These are phyloP conservation scores for Solioccasus polychromus DNA, from an alignment of 768 basidiomycete species.

Conservation along the genomic window DNA sequence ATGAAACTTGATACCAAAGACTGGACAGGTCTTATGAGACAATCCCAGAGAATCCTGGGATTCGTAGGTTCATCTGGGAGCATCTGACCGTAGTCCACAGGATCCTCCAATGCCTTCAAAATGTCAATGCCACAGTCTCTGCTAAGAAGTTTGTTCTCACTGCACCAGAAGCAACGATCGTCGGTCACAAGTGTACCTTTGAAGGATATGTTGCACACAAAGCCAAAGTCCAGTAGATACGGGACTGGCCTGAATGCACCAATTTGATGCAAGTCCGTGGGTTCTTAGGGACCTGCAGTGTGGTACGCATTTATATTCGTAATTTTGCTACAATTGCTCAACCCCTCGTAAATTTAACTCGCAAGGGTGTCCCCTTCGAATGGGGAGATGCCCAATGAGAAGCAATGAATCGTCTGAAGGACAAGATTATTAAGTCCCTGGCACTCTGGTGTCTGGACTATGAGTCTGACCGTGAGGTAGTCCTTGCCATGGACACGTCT, in stretches of 20 bases:
- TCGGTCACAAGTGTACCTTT: slow-evolving; percentile 39
- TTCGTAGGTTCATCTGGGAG: slow-evolving; percentile 40
- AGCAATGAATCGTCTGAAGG: slow-evolving; percentile 23
- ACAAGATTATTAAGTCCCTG: no score
- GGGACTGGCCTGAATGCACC: slow-evolving; percentile 27
- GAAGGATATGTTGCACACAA: slow-evolving; percentile 32
- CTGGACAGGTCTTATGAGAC: slow-evolving; percentile 32
- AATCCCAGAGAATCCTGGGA: slow-evolving; percentile 34
- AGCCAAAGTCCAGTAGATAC: slow-evolving; percentile 24
- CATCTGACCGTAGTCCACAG: slow-evolving; percentile 36
- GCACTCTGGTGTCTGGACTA: no score
- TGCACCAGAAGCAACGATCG: slow-evolving; percentile 22
- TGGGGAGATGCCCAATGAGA: slow-evolving; percentile 7
- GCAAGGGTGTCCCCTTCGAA: slow-evolving; percentile 26
- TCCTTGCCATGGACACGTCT: no score
- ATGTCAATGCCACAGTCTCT: slow-evolving; percentile 36
- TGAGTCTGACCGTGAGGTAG: no score
- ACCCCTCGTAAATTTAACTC: slow-evolving; percentile 25
- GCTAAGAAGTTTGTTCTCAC: slow-evolving; percentile 35
- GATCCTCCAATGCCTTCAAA: slow-evolving; percentile 36
- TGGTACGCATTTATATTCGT: slow-evolving; percentile 29
- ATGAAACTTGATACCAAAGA: slow-evolving; percentile 21
- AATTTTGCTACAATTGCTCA: slow-evolving; percentile 19
- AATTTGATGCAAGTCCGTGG: slow-evolving; percentile 19
- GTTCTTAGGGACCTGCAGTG: slow-evolving; percentile 30